Evolutionary conservation across 257 asterid species (phyloP), one percentile per base, ranked within the genome.

Genomic region (Lycium barbarum): DNA sequence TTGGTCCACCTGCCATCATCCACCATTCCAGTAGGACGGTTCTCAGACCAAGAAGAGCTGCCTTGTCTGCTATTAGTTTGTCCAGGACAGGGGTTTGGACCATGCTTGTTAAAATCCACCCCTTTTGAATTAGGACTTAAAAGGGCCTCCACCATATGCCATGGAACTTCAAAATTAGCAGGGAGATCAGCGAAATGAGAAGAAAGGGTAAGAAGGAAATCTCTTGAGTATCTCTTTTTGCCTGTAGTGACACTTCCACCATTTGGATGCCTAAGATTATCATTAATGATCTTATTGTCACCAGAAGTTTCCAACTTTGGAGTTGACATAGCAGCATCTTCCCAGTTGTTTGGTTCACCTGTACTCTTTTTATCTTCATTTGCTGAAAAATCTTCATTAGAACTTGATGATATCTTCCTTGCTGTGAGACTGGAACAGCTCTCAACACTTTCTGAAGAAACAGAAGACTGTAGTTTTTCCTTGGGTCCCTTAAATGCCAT

Each of bases 331-430:
- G 80, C 84, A 65, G 83, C 86, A 73, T 82, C 85, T 63, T 87
- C 87, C 89, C 89, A 81, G 59, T 74, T 83, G 61, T 81, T 87
- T 71, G 89, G 80, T 84, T 84, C 89, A 55, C 40, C 71, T 59
- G 85, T 87, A 55, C 71, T 84, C 89, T 18, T 67, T 51, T 43
- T 58, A 61, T 62, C 80, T 62, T 87, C 84, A 84, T 83, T 84
- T 35, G 83, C 43, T 9, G 65, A 14, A 53, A 62, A 63, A 47
- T 61, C 85, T 45, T 84, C 87, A 57, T 74, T 63, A 54, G 74
- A 79, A 62, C 80, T 59, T 10, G 80, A 70, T 65, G 74, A 73
- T 53, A 40, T 49, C 83, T 86, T 74, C 57, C 26, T 78, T 78
- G 73, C 43, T 6, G 68, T 59, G 49, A 45, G 47, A 40, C 79